phyloP scores from a whole-genome alignment of 345 rosid species.

The Salix udensis region DNA sequence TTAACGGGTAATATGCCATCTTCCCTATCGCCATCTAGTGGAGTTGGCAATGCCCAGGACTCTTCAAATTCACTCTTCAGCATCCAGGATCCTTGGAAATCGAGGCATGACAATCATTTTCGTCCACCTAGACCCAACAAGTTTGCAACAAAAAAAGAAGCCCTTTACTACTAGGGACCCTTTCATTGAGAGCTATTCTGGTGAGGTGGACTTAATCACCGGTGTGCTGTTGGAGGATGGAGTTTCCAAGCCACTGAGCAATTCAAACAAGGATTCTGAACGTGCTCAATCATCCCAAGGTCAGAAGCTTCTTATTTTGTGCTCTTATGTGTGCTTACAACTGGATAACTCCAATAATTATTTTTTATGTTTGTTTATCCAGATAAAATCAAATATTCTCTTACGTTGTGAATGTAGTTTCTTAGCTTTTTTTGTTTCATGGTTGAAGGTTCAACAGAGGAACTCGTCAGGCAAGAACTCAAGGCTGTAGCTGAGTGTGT shows the following conservation, averaged over 20 bases:
- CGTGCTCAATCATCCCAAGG: slow-evolving; percentile 39
- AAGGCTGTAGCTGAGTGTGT: slow-evolving; percentile 69
- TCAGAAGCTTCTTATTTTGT: slow-evolving; percentile 14
- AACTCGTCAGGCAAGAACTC: slow-evolving; percentile 58
- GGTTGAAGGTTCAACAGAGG: slow-evolving; percentile 43
- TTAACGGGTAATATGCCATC: slow-evolving; percentile 18
- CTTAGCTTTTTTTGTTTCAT: slow-evolving; percentile 11
- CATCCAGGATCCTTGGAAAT: slow-evolving; percentile 68
- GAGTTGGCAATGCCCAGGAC: slow-evolving; percentile 37
- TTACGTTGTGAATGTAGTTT: background rate
- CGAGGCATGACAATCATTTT: slow-evolving; percentile 41
- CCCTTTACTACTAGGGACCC: slow-evolving; percentile 36
- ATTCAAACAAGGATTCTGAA: slow-evolving; percentile 37
- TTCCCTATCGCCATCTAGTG: slow-evolving; percentile 20
- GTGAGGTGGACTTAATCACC: slow-evolving; percentile 23
- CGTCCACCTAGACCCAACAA: slow-evolving; percentile 62
- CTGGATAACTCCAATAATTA: background rate
- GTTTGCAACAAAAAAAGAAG: slow-evolving; percentile 40
- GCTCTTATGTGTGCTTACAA: background rate
- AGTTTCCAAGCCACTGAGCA: slow-evolving; percentile 21
- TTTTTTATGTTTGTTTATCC: background rate
- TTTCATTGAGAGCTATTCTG: slow-evolving; percentile 30
- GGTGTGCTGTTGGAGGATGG: slow-evolving; percentile 32
- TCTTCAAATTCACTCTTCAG: slow-evolving; percentile 56
- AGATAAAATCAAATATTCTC: background rate